Conservation (phyloP, 2,329 filamentous ascomycete species). For the Metarhizium album region DNA sequence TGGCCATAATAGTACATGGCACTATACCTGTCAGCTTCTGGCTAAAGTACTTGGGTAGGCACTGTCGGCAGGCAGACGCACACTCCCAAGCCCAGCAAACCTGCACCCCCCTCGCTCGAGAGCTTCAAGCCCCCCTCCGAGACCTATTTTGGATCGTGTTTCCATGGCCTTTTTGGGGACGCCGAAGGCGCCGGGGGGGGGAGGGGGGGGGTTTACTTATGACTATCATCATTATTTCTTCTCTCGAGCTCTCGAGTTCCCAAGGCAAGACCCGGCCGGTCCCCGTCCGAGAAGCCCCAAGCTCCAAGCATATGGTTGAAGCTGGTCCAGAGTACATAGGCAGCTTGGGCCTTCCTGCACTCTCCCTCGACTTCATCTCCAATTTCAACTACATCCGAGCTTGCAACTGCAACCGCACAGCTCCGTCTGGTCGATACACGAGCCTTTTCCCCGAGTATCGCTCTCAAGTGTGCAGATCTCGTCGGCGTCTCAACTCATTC, state of each 20-base stretch:
- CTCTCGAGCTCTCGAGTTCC: not conserved
- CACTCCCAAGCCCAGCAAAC: not conserved
- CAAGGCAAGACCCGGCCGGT: not conserved
- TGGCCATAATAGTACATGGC: not conserved
- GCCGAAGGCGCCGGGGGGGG: no score
- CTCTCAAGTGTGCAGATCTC: not conserved
- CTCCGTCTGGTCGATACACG: not conserved
- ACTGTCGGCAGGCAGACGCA: not conserved
- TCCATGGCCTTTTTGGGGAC: not conserved
- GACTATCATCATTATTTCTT: no score
- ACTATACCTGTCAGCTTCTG: not conserved
- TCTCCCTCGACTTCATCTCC: slow-evolving; percentile 1
- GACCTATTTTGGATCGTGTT: slow-evolving; percentile 6
- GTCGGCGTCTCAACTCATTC: not conserved
- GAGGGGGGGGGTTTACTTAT: not conserved
- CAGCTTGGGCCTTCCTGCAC: not conserved
- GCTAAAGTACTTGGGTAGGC: no score
- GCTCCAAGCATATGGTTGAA: not conserved
- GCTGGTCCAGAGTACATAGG: not conserved
- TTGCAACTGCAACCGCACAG: not conserved
- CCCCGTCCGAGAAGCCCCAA: not conserved
- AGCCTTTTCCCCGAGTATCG: not conserved
- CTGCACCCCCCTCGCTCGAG: slow-evolving; percentile 2
- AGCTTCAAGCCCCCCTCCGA: not conserved
- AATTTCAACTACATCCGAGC: slow-evolving; percentile 2